Evolutionary conservation across 2,329 filamentous ascomycete species (phyloP).

Genomic region (Nothomitra cinnamomea): DNA sequence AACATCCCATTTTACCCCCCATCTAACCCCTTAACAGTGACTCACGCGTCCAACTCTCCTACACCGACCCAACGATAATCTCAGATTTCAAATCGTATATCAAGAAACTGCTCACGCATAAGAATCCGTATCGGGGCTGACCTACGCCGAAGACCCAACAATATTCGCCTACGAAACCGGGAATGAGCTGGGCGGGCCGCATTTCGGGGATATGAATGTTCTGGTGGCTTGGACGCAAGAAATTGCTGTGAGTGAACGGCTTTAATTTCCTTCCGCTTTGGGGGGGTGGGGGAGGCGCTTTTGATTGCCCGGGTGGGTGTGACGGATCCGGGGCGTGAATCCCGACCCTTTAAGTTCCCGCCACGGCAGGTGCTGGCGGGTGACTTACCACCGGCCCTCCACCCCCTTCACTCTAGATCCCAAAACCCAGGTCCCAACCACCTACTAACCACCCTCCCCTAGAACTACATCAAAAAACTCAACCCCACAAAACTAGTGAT

Average conservation of each 20-base stretch:
- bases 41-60: conserved; percentile 28
- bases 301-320: too few relatives aligned
- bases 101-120: conserved; percentile 26
- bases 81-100: conserved; percentile 30
- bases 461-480: conserved; percentile 24
- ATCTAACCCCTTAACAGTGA: conserved; percentile 15
- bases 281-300: too few relatives aligned
- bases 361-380: too few relatives aligned
- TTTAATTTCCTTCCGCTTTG: too few relatives aligned
- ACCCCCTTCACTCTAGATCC: too few relatives aligned
- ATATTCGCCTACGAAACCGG: conserved; percentile 34
- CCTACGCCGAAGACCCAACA: conserved; percentile 31
- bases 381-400: too few relatives aligned
- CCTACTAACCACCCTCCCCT: conserved; percentile 15
- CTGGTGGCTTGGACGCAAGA: conserved; percentile 24
- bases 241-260: too few relatives aligned
- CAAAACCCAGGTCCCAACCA: too few relatives aligned
- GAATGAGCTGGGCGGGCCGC: conserved; percentile 29
- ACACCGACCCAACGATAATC: conserved; percentile 27
- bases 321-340: too few relatives aligned
- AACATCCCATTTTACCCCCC: neutral
- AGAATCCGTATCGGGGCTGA: conserved; percentile 28
- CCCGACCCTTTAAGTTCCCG: too few relatives aligned
- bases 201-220: conserved; percentile 28
- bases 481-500: conserved; percentile 29